Conservation (phyloP, 352 stramenopile genomes). For the Pythium dissimile region DNA sequence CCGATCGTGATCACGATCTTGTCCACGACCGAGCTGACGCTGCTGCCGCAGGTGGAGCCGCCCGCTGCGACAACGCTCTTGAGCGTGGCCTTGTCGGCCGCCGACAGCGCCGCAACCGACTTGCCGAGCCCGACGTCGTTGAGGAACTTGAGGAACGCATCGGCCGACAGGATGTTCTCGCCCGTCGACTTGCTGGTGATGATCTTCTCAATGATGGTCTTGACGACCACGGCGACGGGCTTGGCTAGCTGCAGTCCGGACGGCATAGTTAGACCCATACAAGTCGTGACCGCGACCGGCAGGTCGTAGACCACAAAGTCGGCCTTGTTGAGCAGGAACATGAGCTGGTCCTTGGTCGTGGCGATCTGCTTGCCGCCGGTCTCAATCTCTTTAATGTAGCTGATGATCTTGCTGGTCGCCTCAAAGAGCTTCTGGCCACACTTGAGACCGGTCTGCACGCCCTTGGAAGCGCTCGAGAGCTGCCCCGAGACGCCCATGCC, state of each 20-base stretch:
- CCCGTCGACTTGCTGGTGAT: conserved; percentile 28
- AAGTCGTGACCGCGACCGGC: conserved; percentile 41
- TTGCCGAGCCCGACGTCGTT: background rate
- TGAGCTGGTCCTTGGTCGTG: conserved; percentile 49
- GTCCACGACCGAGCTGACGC: conserved; percentile 44
- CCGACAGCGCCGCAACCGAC: conserved; percentile 20
- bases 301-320: conserved; percentile 54
- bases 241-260: conserved; percentile 30
- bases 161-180: conserved; percentile 3
- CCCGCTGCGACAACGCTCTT: conserved; percentile 36
- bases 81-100: conserved; percentile 24
- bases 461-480: conserved; percentile 17
- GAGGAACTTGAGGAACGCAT: conserved; percentile 16
- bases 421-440: conserved; percentile 21
- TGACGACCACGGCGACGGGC: conserved; percentile 25
- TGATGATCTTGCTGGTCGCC: conserved; percentile 7
- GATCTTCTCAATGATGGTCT: conserved; percentile 28
- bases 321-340: conserved; percentile 48
- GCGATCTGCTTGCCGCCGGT: conserved; percentile 12
- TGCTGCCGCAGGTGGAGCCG: conserved; percentile 33
- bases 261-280: conserved; percentile 28
- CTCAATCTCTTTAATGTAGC: conserved; percentile 20
- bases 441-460: conserved; percentile 16
- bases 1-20: conserved; percentile 38
- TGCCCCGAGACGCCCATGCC: conserved; percentile 36